Percentiles rank a stretch among this genome's conserved stretches.
Conservation (phyloP, 2,329 filamentous ascomycete species). For the Colletotrichum melonis region DNA sequence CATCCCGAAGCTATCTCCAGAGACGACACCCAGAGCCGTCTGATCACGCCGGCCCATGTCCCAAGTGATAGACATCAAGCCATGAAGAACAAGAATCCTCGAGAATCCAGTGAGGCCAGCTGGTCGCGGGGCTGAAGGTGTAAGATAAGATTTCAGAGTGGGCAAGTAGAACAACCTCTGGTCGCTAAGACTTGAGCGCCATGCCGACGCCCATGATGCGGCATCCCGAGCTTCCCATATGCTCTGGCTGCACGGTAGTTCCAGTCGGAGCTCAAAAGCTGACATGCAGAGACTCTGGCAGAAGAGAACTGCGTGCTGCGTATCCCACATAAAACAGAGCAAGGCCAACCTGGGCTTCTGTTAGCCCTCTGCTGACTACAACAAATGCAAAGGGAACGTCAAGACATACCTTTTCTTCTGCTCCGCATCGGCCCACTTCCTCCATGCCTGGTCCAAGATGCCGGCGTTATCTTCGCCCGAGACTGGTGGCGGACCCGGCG, state of each 20-base stretch:
- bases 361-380: not conserved
- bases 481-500: conserved; percentile 37
- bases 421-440: conserved; percentile 64
- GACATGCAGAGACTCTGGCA: conserved; percentile 76
- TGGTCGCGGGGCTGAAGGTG: conserved; percentile 51
- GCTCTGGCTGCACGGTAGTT: conserved; percentile 64
- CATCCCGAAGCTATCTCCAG: conserved; percentile 32
- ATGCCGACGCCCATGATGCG: conserved; percentile 59
- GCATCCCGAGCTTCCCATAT: conserved; percentile 69
- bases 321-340: conserved; percentile 75
- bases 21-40: conserved; percentile 62
- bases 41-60: conserved; percentile 72
- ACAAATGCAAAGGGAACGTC: not conserved
- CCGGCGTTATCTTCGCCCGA: conserved; percentile 45
- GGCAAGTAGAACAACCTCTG: conserved; percentile 58
- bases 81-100: conserved; percentile 66
- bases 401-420: conserved; percentile 64
- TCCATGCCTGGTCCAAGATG: conserved; percentile 60
- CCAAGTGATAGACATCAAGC: conserved; percentile 71
- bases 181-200: conserved; percentile 39
- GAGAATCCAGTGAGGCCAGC: conserved; percentile 62
- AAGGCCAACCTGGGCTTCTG: conserved; percentile 57
- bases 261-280: conserved; percentile 69
- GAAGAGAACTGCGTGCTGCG: conserved; percentile 72
- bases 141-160: conserved; percentile 67